Evolutionary conservation across 2,329 filamentous ascomycete species (phyloP).

Genomic region (Ceratocystis diversiconidia): DNA sequence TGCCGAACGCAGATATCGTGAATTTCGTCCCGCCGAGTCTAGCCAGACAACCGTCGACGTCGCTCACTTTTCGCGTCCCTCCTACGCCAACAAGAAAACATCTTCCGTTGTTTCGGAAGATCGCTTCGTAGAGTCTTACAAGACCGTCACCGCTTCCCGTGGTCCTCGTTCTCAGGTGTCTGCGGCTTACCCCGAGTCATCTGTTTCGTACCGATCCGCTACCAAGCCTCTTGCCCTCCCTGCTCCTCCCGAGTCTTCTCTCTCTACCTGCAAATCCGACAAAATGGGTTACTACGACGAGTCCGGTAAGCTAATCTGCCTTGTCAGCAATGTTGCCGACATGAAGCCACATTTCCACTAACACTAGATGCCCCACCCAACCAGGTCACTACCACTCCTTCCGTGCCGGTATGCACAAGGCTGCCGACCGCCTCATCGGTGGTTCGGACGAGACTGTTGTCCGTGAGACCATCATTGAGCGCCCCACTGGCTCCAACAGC

Average conservation of each 20-base stretch:
- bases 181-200: conserved; percentile 15
- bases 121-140: conserved; percentile 20
- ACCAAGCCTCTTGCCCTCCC: conserved; percentile 19
- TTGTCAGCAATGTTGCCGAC: not conserved
- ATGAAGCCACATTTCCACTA: not conserved
- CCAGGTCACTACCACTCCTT: conserved; percentile 46
- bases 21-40: conserved; percentile 28
- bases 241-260: conserved; percentile 22
- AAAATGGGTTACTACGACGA: conserved; percentile 56
- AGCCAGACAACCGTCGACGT: conserved; percentile 32
- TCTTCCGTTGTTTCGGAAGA: conserved; percentile 16
- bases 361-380: not conserved
- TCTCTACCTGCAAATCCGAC: not conserved
- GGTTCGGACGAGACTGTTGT: conserved; percentile 30
- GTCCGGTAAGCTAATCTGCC: conserved; percentile 33
- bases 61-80: conserved; percentile 7
- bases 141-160: conserved; percentile 25
- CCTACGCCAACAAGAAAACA: conserved; percentile 11
- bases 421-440: conserved; percentile 41
- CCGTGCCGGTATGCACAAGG: conserved; percentile 42
- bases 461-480: conserved; percentile 29
- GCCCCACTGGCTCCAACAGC: conserved; percentile 24
- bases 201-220: conserved; percentile 11
- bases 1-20: conserved; percentile 52
- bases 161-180: conserved; percentile 15